These are phyloP conservation scores for Candida takata DNA, from an alignment of 805 yeast genomes.

Conservation along the genomic window DNA sequence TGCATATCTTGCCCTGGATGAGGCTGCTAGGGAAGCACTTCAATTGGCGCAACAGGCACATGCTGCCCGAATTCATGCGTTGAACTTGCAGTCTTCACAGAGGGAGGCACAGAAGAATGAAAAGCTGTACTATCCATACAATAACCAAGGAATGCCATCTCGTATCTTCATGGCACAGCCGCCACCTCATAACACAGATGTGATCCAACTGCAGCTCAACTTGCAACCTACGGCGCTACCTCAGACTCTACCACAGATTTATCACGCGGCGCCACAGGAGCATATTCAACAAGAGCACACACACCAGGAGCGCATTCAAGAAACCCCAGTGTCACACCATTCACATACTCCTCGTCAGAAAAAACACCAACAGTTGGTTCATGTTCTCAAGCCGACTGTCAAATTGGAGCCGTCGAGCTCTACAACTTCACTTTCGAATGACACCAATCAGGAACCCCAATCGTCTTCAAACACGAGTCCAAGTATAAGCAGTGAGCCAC, in stretches of 20 bases:
- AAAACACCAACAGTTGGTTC: no score
- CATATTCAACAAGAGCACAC: no score
- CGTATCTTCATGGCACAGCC: conserved; percentile 13
- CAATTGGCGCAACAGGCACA: conserved; percentile 40
- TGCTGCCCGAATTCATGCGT: conserved; percentile 29
- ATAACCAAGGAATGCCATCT: conserved; percentile 19
- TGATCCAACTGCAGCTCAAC: conserved; percentile 17
- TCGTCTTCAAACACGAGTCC: no score
- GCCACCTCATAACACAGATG: conserved; percentile 8
- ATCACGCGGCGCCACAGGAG: no score
- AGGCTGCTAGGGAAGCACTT: conserved; percentile 41
- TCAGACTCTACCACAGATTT: no score
- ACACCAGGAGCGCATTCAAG: no score
- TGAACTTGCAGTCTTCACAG: conserved; percentile 16
- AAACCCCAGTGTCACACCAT: no score
- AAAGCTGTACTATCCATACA: conserved; percentile 14
- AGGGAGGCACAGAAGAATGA: conserved; percentile 12
- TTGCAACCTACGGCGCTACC: conserved; percentile 8
- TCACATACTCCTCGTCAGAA: no score
- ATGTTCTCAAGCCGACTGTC: no score
- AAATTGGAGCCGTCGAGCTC: no score
- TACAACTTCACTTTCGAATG: no score
- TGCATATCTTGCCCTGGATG: conserved; percentile 42
- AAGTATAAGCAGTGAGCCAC: conserved; percentile 3
- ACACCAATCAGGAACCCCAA: no score